Evolutionary conservation across 495 filamentous ascomycete genomes (phyloP), one percentile per base, ranked within the genome.

Genomic region (Annulohypoxylon moriforme): DNA sequence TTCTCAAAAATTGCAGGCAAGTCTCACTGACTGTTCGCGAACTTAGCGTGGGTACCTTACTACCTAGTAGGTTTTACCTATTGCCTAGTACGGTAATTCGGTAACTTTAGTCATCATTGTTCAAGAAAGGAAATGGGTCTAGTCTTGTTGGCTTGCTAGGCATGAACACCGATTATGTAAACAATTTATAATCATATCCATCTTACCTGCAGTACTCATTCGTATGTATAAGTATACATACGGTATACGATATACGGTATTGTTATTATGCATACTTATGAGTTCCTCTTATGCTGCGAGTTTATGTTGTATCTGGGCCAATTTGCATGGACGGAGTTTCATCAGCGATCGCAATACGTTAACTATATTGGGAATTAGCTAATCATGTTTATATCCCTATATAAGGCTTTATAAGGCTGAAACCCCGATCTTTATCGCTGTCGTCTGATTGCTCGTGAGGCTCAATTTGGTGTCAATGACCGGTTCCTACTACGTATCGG

Each of bases 391-490:
- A 57, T 62, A 60, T 31, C 49, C 57, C 49, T 73, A 73, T 73
- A 73, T 69, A 67, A 67, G 62, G 61, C 62, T 71, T 58, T 60
- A 62, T 71, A 71, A 71, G 71, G 71, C 71, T 73, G 71, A 73
- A 60, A 63, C 42, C 52, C 47, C 71, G 56, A 59, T 69, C 66
- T 69, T 63, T 63, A 47, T 34, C 62, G 55, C 50, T 44, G 52
- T 55, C 44, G 20, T 47, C 52, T 64, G 49, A 42, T 67, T 67
- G 49, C 40, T 44, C 5, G 59, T 73, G 66, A 73, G 71, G 71
- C 71, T 73, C 61, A 67, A 73, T 73, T 67, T 69, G 71, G 71
- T 60, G 40, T 67, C 52, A 69, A 69, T 69, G 66, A 36, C 66
- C 66, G 66, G 49, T 36, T 49, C 24, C 49, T 59, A 68, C 69